These are phyloP conservation scores for Acrodontium crateriforme DNA, from an alignment of 2,329 filamentous ascomycete species.

Conservation along the genomic window DNA sequence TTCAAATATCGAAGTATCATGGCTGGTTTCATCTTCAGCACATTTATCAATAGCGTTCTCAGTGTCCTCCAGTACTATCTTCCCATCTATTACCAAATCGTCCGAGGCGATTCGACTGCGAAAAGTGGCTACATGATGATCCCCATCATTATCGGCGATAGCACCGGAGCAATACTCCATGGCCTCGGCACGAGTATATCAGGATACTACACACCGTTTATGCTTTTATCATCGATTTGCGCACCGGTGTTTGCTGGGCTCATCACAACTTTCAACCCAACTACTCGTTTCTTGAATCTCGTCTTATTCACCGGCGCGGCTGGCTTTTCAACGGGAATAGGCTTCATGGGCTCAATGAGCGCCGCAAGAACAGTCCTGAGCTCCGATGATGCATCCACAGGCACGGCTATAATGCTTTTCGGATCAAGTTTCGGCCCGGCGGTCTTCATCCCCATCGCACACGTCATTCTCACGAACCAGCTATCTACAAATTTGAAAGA, in stretches of 20 bases:
- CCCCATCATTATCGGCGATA: slow-evolving; percentile 7
- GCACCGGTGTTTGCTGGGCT: slow-evolving; percentile 32
- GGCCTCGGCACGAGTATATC: slow-evolving; percentile 10
- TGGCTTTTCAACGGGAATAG: slow-evolving; percentile 29
- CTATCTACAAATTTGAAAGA: slow-evolving; percentile 5
- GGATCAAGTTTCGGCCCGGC: slow-evolving; percentile 30
- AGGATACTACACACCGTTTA: slow-evolving; percentile 35
- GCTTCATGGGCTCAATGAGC: slow-evolving; percentile 28
- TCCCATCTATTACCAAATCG: slow-evolving; percentile 24
- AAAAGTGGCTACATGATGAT: slow-evolving; percentile 6
- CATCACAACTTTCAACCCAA: slow-evolving; percentile 26
- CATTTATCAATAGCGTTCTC: slow-evolving; percentile 3
- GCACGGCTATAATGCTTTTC: slow-evolving; percentile 28
- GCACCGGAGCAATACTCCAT: slow-evolving; percentile 5
- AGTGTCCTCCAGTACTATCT: slow-evolving; percentile 11
- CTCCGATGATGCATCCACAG: slow-evolving; percentile 25
- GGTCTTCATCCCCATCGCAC: slow-evolving; percentile 28
- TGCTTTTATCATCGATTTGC: slow-evolving; percentile 24
- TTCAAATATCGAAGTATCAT: slow-evolving; percentile 17
- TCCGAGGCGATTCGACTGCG: slow-evolving; percentile 6
- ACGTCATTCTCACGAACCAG: slow-evolving; percentile 16
- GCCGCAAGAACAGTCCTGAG: slow-evolving; percentile 25
- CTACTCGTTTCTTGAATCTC: slow-evolving; percentile 20
- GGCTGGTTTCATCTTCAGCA: slow-evolving; percentile 8
- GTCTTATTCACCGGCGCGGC: slow-evolving; percentile 17